Evolutionary conservation across 495 filamentous ascomycete species (phyloP).

Genomic region (Hypoxylon rickii): DNA sequence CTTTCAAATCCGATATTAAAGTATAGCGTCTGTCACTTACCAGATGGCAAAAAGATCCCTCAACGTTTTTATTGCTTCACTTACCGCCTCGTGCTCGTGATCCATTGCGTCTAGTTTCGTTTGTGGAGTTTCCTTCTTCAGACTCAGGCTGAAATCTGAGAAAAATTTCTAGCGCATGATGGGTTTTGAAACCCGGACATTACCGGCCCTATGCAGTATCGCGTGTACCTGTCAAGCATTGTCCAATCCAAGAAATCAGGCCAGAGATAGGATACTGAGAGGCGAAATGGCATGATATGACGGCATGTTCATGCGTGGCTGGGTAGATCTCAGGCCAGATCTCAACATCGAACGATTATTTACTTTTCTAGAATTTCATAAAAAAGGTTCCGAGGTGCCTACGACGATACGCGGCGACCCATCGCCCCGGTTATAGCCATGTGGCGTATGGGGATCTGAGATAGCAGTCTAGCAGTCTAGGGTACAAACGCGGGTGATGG

Average conservation of each 20-base stretch:
- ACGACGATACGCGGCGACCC: slow-evolving; percentile 9
- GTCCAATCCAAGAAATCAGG: slow-evolving; percentile 5
- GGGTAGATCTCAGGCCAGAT: slow-evolving; percentile 17
- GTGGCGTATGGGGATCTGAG: slow-evolving; percentile 19
- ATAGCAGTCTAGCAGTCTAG: not conserved
- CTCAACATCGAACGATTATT: slow-evolving; percentile 26
- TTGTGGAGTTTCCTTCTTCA: slow-evolving; percentile 13
- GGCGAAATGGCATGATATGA: slow-evolving; percentile 32
- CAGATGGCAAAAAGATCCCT: slow-evolving; percentile 4
- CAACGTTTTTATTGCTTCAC: slow-evolving; percentile 13
- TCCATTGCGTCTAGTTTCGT: slow-evolving; percentile 5
- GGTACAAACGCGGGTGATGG: not conserved
- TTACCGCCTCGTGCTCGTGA: slow-evolving; percentile 19
- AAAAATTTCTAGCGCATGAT: slow-evolving; percentile 12
- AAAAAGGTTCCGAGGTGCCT: slow-evolving; percentile 14
- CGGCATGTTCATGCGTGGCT: slow-evolving; percentile 26
- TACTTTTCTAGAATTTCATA: slow-evolving; percentile 22
- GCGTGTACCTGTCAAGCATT: not conserved
- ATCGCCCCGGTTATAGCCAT: slow-evolving; percentile 11
- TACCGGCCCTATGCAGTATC: slow-evolving; percentile 9
- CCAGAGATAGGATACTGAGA: slow-evolving; percentile 6
- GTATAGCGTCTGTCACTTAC: slow-evolving; percentile 11
- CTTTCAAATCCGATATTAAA: slow-evolving; percentile 8
- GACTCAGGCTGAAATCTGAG: slow-evolving; percentile 14
- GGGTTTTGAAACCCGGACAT: slow-evolving; percentile 10